Evolutionary conservation across 192 early-diverging fungal species (phyloP), one percentile per base, ranked within the genome.

Genomic region (Coemansia sp.): DNA sequence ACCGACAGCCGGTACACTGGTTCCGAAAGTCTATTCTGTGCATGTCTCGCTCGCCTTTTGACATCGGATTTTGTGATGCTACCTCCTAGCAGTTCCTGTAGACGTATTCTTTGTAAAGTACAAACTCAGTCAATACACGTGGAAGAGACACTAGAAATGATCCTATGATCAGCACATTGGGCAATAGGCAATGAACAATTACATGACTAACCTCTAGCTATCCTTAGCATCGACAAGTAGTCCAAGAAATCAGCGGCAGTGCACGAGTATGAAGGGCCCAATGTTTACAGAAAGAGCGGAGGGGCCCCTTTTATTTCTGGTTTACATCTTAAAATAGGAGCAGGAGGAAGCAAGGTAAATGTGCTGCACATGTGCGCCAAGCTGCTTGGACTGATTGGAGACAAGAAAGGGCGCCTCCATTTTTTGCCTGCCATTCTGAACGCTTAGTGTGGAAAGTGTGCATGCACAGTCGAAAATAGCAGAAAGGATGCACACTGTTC

Each of bases 231-330:
- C 17, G 0, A 0, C 46, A 20, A 22, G 46, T 2, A 10, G 46
- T 10, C n/a, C 46, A 15, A 6, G 46, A 17, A 48, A 17, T 48
- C 46, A 55, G 51, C 29, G 45, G 45, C 45, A n/a, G 45, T 46
- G 45, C 20, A 8, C 39, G 39, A 40, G 39, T 40, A 12, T 40
- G 45, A 46, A 46, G 17, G 1, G 45, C 45, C 45, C 42, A 44
- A 0, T 50, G n/a, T 20, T 50, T 22, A 51, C 50, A 51, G 50
- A 51, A 22, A 51, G 50, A 0, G 22, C 2, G 50, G 3, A 9
- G 50, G 50, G 22, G 50, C 50, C 50, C 50, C 50, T 51, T 51
- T 12, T 2, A 27, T 51, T 51, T 51, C 50, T 27, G 50, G 39
- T 40, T 27, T 24, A 51, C 8, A 51, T 51, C 50, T 51, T 24